Percentiles rank a stretch among this genome's conserved stretches.
These are phyloP conservation scores for Cercospora sp. DNA, from an alignment of 2,329 filamentous ascomycete genomes.

Conservation along the genomic window DNA sequence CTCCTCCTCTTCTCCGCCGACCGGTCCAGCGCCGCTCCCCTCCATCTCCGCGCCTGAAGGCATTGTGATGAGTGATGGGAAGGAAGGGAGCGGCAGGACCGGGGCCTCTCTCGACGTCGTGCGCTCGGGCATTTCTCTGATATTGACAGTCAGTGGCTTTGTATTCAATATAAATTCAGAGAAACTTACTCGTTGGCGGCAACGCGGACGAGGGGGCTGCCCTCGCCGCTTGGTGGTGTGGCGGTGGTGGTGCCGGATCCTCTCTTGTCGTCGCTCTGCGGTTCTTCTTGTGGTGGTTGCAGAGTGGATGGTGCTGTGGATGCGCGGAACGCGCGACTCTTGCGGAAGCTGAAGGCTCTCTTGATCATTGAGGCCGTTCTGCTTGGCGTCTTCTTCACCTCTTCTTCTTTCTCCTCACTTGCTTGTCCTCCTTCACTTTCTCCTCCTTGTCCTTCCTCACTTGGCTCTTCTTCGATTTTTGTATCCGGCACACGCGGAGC, in stretches of 20 bases:
- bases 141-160: not conserved
- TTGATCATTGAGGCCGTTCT: not conserved
- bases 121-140: not conserved
- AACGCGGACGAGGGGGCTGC: not conserved
- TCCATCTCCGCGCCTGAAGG: not conserved
- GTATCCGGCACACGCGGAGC: not conserved
- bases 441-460: not conserved
- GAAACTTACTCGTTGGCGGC: not conserved
- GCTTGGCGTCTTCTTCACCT: conserved; percentile 1
- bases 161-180: not conserved
- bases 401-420: not conserved
- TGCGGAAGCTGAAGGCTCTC: conserved; percentile 2
- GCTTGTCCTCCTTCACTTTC: not conserved
- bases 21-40: not conserved
- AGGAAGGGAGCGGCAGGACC: conserved; percentile 3
- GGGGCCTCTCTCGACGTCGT: not conserved
- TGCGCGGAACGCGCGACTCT: not conserved
- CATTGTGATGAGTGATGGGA: conserved; percentile 1
- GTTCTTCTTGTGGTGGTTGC: not conserved
- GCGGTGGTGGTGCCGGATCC: not conserved
- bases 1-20: not conserved
- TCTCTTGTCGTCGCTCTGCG: not conserved
- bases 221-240: not conserved
- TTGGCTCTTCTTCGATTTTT: not conserved
- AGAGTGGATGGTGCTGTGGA: not conserved